Percentiles rank a stretch among this genome's conserved stretches.
Evolutionary conservation across 352 stramenopile species (phyloP).

Genomic region (Nothophytophthora sp.): DNA sequence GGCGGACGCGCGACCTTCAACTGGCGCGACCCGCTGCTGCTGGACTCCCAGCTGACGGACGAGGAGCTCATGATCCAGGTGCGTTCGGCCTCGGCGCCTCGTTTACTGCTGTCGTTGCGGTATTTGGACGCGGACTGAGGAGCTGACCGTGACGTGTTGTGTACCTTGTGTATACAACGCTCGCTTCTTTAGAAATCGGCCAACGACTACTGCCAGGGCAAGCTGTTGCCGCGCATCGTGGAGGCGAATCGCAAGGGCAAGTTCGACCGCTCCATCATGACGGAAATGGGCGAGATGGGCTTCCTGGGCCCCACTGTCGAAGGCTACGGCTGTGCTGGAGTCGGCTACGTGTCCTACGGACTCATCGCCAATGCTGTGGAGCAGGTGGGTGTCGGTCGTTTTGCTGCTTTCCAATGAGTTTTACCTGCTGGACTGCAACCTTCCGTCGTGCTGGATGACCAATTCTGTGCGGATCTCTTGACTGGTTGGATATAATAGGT

Average conservation of each 20-base stretch:
- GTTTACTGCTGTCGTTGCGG: not conserved
- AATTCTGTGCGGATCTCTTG: no score
- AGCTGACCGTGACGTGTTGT: not conserved
- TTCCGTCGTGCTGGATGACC: no score
- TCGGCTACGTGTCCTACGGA: conserved; percentile 97
- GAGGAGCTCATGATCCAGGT: conserved; percentile 93
- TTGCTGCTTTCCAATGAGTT: not conserved
- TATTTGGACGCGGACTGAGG: no score
- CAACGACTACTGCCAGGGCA: conserved; percentile 93
- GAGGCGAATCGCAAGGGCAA: conserved; percentile 94
- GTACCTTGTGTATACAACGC: not conserved
- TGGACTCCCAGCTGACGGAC: conserved; percentile 84
- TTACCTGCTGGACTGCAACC: not conserved
- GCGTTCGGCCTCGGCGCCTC: conserved; percentile 3
- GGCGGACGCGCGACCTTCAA: conserved; percentile 62
- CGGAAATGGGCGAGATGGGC: conserved; percentile 93
- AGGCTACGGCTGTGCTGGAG: conserved; percentile 94
- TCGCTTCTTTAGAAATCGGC: conserved; percentile 77
- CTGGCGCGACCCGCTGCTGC: conserved; percentile 80
- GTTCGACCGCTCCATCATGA: conserved; percentile 95
- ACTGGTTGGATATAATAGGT: no score
- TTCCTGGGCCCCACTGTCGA: conserved; percentile 95
- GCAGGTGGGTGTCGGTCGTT: conserved; percentile 36
- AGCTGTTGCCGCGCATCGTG: conserved; percentile 94
- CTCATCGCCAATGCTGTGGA: conserved; percentile 97